Percentiles rank a stretch among this genome's conserved stretches.
These are phyloP conservation scores for Hypoxylon crocopeplum DNA, from an alignment of 495 filamentous ascomycete genomes.

Conservation along the genomic window DNA sequence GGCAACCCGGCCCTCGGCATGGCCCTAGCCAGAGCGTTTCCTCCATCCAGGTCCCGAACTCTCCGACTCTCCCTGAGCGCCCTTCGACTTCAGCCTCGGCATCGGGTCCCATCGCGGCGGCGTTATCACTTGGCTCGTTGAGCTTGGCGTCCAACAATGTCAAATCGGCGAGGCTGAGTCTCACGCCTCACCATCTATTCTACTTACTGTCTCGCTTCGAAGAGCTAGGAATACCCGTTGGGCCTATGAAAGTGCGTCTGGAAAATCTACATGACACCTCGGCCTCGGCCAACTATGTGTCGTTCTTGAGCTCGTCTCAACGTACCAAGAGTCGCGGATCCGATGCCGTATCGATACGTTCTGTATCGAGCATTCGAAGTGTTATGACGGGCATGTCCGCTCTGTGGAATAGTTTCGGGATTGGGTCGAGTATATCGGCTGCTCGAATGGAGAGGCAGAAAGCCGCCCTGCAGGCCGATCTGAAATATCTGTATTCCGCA, in stretches of 20 bases:
- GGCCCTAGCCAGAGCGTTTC: constrained; percentile 63
- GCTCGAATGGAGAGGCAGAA: constrained; percentile 88
- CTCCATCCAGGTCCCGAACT: constrained; percentile 54
- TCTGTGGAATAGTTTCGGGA: constrained; percentile 86
- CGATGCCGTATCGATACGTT: constrained; percentile 90
- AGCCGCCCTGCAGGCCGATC: constrained; percentile 78
- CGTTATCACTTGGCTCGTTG: constrained; percentile 83
- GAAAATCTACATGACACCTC: constrained; percentile 92
- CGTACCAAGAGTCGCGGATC: constrained; percentile 75
- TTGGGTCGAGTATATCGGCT: constrained; percentile 74
- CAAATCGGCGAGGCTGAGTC: constrained; percentile 87
- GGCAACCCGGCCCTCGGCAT: constrained; percentile 69
- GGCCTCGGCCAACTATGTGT: constrained; percentile 91
- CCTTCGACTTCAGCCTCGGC: constrained; percentile 68
- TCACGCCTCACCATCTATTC: constrained; percentile 98
- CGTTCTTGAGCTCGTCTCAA: constrained; percentile 84
- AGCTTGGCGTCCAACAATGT: constrained; percentile 82
- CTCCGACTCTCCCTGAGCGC: constrained; percentile 56
- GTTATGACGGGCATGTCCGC: constrained; percentile 95
- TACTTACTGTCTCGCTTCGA: constrained; percentile 94
- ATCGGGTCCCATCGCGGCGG: constrained; percentile 77
- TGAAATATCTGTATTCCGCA: constrained; percentile 95
- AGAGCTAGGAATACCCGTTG: constrained; percentile 86
- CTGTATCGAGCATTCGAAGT: constrained; percentile 94
- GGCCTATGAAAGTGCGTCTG: constrained; percentile 93